Base-by-base conservation (phyloP, 2,329 filamentous ascomycete species). In the Coniella vitis region DNA sequence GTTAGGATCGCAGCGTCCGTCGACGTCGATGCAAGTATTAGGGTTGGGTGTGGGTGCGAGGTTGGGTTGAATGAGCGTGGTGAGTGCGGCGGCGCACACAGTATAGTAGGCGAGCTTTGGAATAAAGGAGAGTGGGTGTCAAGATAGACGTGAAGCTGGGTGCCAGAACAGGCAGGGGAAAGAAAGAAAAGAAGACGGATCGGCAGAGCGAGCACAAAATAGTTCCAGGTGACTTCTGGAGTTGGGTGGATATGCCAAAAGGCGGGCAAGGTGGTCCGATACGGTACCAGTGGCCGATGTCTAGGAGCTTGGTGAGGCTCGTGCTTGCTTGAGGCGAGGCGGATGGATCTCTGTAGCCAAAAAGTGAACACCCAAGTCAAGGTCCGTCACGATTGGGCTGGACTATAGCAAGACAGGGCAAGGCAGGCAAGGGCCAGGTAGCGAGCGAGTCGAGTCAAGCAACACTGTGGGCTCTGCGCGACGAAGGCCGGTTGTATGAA, bases 41-140 rank as follows among this genome's bases (percentile, higher is more conserved):
- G 36, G 32, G 38, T 38, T 32, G 32, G 38, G 43, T 38, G 20
- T 34, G 38, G 25, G 38, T 34, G 36, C n/a, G n/a, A n/a, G 51
- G 16, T 43, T 49, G 45, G 25, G 29, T 40, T 35, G 41, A 48
- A 48, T 45, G 49, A 52, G 37, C 25, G 49, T 52, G 35, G 21
- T 19, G 34, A 29, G 25, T 29, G 25, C 25, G 25, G 25, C 25
- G 25, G 25, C 25, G 25, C 25, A 29, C 25, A 5, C 25, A 29
- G n/a, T n/a, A 29, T 29, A 29, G 25, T 29, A 29, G 25, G 16
- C 32, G 35, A 38, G 39, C 45, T 47, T 41, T 25, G 52, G 38
- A 47, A 39, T 40, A 43, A 52, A 48, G 52, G 48, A 54, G 56
- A 72, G 70, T 59, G 69, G 71, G 63, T 56, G 63, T 64, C 53